Evolutionary conservation across 495 filamentous ascomycete species (phyloP).

Genomic region (Neurospora sp.): DNA sequence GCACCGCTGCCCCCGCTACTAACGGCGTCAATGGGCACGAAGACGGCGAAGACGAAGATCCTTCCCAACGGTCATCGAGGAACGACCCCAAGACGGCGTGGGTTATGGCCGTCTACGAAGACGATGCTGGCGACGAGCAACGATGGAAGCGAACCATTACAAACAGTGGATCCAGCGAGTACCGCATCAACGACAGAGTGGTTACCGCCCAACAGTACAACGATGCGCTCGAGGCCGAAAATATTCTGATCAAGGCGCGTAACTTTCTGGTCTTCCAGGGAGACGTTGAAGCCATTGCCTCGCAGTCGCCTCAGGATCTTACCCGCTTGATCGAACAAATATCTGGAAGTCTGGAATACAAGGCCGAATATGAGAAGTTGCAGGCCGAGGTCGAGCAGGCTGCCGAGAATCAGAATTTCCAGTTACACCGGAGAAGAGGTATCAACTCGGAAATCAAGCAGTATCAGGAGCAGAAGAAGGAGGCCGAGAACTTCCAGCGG

Average conservation of each 20-base stretch:
- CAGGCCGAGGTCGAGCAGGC: conserved; percentile 80
- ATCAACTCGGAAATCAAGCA: conserved; percentile 98
- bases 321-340: conserved; percentile 96
- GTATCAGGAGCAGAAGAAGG: conserved; percentile 93
- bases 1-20: conserved; percentile 49
- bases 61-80: conserved; percentile 42
- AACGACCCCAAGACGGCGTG: conserved; percentile 86
- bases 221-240: conserved; percentile 81
- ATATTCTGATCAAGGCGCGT: conserved; percentile 93
- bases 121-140: conserved; percentile 92
- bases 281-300: conserved; percentile 95
- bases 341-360: conserved; percentile 90
- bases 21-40: conserved; percentile 46
- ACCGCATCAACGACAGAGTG: conserved; percentile 85
- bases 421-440: conserved; percentile 76
- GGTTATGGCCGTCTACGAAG: conserved; percentile 99
- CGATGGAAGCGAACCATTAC: conserved; percentile 95
- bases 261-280: conserved; percentile 99
- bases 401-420: conserved; percentile 74
- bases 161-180: conserved; percentile 79
- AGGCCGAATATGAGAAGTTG: conserved; percentile 84
- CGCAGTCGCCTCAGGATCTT: conserved; percentile 86
- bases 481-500: conserved; percentile 81
- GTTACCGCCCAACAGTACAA: conserved; percentile 92
- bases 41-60: conserved; percentile 45